These are phyloP conservation scores for Penstemon barbatus DNA, from an alignment of 257 asterid species.

Conservation along the genomic window DNA sequence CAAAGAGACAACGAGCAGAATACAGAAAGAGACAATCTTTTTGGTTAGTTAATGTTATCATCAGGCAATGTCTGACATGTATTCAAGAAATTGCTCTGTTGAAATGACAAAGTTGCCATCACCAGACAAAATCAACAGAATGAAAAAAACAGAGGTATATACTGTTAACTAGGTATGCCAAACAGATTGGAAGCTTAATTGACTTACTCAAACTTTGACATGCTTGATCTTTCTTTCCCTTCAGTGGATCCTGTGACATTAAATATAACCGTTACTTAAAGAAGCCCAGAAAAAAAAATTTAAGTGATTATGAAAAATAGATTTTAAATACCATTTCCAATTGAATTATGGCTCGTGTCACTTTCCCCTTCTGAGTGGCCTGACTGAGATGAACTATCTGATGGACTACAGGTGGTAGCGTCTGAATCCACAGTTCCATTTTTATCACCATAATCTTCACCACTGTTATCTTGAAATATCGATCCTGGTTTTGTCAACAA, in stretches of 20 bases:
- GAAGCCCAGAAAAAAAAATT: constrained; percentile 6
- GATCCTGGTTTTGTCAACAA: constrained; percentile 42
- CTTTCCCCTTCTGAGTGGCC: constrained; percentile 54
- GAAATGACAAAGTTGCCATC: not conserved
- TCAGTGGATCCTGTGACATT: constrained; percentile 41
- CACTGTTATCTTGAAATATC: constrained; percentile 45
- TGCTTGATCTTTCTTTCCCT: constrained; percentile 30
- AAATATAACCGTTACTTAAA: constrained; percentile 24
- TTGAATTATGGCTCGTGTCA: constrained; percentile 49
- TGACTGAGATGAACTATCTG: constrained; percentile 59
- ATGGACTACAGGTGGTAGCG: constrained; percentile 45
- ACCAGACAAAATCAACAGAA: not conserved
- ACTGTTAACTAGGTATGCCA: not conserved
- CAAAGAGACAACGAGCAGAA: not conserved
- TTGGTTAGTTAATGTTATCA: not conserved
- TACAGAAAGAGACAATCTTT: not conserved
- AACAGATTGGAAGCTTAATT: not conserved
- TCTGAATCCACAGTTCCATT: constrained; percentile 42
- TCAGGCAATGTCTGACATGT: not conserved
- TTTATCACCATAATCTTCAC: constrained; percentile 60
- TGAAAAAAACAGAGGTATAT: constrained; percentile 13
- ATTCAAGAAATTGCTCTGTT: not conserved
- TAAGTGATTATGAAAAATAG: not conserved
- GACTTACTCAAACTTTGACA: constrained; percentile 54
- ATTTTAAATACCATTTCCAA: constrained; percentile 44